Evolutionary conservation across 2,329 filamentous ascomycete species (phyloP), one percentile per base, ranked within the genome.

Genomic region (Tolypocladium amazonense): DNA sequence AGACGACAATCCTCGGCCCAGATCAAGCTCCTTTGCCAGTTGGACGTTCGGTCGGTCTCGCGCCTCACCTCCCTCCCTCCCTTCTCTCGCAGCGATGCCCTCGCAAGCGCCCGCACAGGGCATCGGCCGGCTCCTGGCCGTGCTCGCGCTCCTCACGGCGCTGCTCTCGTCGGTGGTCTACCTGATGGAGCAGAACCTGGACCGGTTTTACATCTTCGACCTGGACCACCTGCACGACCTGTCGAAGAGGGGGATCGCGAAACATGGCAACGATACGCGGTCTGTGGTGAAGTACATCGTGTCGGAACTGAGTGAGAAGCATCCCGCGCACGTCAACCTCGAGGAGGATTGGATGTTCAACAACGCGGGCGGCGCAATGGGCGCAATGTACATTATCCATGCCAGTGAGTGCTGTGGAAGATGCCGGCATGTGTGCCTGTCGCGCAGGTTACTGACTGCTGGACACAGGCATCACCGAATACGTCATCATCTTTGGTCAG

Each of bases 281-380:
- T 78, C 79, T 59, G 81, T 92, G 12, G 88, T 91, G 62, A 70
- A 80, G 64, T 86, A 82, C 75, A 92, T 95, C 65, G 84, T 90
- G 57, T 69, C 76, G 62, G 86, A 90, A 75, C 80, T 95, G 59
- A 77, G 79, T 65, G 69, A 70, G 56, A 81, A 79, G 67, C 67
- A 76, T 70, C 71, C 75, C 57, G 67, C 68, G 56, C 76, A 90
- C 73, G 70, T 93, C 70, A 91, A 88, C 76, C 71, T 83, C 59
- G 77, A 88, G 61, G 85, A 93, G 76, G 88, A 93, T 73, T 96
- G 90, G 90, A 81, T 95, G 54, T 93, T 96, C 69, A 96, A 95
- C 80, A 95, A 95, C 70, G 90, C 90, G 57, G 91, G 91, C 58
- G 91, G 91, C 64, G 90, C 90, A 58, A 96, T 95, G 91, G 91